phyloP scores from a whole-genome alignment of 2,329 filamentous ascomycete species.

The Coleophoma eucalyptorum region DNA sequence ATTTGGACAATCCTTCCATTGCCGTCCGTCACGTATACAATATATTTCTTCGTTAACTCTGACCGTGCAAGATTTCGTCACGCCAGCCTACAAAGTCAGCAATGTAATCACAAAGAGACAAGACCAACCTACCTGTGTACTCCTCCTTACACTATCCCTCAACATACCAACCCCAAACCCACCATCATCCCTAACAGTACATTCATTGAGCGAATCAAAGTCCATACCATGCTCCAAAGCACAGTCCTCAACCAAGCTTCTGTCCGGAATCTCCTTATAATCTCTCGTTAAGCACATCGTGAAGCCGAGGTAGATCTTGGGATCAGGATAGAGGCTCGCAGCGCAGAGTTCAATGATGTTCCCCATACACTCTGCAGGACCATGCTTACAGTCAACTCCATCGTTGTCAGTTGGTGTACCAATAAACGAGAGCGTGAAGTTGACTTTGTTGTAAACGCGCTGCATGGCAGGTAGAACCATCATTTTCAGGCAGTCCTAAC shows the following conservation, averaged over 20 bases:
- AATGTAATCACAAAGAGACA: no score
- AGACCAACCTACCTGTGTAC: constrained; percentile 32
- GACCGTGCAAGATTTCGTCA: constrained; percentile 73
- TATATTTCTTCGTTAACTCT: constrained; percentile 75
- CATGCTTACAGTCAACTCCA: constrained; percentile 85
- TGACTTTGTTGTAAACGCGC: constrained; percentile 74
- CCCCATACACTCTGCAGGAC: constrained; percentile 84
- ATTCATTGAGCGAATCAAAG: constrained; percentile 76
- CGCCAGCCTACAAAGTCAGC: constrained; percentile 39
- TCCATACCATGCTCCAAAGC: constrained; percentile 88
- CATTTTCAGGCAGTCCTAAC: constrained; percentile 71
- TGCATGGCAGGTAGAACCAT: constrained; percentile 87
- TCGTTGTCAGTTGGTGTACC: constrained; percentile 76
- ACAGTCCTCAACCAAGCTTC: constrained; percentile 78
- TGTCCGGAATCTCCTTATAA: constrained; percentile 73
- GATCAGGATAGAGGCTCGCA: constrained; percentile 74
- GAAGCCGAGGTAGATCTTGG: constrained; percentile 87
- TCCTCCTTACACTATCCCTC: constrained; percentile 62
- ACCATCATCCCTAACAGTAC: constrained; percentile 73
- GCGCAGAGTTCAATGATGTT: constrained; percentile 95
- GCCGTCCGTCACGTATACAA: constrained; percentile 75
- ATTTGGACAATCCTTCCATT: constrained; percentile 76
- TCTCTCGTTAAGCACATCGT: constrained; percentile 81
- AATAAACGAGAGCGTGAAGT: constrained; percentile 89
- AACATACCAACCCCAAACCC: constrained; percentile 66